A percentile compares a stretch with the other conserved stretches of the same genome.
Conservation (phyloP, 176 grass and related monocot species). For the Carex myosuroides region DNA sequence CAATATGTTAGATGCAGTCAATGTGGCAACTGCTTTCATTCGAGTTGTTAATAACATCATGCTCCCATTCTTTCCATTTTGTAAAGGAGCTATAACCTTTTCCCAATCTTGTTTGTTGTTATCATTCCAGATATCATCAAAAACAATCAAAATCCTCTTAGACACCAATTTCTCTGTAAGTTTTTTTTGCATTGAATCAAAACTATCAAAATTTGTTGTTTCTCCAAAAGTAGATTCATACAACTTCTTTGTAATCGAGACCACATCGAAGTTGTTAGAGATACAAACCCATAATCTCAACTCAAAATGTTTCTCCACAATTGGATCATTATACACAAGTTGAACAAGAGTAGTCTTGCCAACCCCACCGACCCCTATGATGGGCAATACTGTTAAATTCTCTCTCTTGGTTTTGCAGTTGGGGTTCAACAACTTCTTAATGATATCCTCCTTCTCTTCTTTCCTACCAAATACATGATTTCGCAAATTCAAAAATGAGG, state of each 20-base stretch:
- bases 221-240: not conserved
- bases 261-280: conserved; percentile 21
- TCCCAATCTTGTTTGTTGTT: conserved; percentile 8
- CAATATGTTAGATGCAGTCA: not conserved
- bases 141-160: conserved; percentile 24
- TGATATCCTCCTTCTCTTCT: conserved; percentile 10
- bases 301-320: conserved; percentile 19
- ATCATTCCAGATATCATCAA: conserved; percentile 46
- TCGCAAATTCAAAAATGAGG: not conserved
- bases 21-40: conserved; percentile 7
- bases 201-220: not conserved
- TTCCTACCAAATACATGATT: conserved; percentile 5
- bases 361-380: conserved; percentile 24
- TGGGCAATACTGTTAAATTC: not conserved
- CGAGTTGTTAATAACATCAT: conserved; percentile 38
- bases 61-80: conserved; percentile 13
- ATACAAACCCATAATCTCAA: conserved; percentile 30
- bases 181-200: not conserved
- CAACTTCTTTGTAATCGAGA: conserved; percentile 16
- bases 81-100: conserved; percentile 12
- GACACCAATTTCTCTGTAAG: not conserved
- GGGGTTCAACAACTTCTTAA: conserved; percentile 9
- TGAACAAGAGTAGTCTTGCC: conserved; percentile 36
- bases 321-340: conserved; percentile 21
- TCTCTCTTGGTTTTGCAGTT: not conserved